These are phyloP conservation scores for barrel medic (Medicago truncatula) DNA, from an alignment of 306 rosid species.

Conservation along the genomic window DNA sequence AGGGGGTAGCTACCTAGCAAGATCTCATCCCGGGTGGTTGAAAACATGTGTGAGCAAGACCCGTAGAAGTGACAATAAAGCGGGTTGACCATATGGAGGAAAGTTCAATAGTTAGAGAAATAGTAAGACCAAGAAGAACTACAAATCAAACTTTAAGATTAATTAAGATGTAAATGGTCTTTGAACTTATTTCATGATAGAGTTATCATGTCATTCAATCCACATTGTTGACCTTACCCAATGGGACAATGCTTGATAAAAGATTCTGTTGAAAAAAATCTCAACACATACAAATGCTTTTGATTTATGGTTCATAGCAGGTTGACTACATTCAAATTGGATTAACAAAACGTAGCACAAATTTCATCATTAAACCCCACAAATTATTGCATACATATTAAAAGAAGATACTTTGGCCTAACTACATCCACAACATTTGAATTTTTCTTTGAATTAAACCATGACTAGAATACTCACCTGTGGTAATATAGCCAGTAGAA, in stretches of 20 bases:
- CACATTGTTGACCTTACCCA: neutral
- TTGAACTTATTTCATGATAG: neutral
- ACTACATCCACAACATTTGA: constrained; percentile 22
- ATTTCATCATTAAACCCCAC: constrained; percentile 21
- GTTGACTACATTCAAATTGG: constrained; percentile 27
- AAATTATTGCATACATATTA: constrained; percentile 23
- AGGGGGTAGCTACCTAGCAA: too few relatives aligned
- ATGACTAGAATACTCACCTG: constrained; percentile 58
- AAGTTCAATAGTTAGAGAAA: neutral
- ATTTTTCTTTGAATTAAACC: neutral
- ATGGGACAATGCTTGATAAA: neutral
- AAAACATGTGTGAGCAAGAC: too few relatives aligned
- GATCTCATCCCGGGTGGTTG: too few relatives aligned
- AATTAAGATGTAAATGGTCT: neutral
- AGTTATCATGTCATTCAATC: neutral
- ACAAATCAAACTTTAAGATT: neutral
- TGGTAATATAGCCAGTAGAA: constrained; percentile 81
- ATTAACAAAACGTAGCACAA: constrained; percentile 24
- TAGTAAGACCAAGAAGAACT: neutral
- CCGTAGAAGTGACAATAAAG: too few relatives aligned
- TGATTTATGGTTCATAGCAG: constrained; percentile 23
- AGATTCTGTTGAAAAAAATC: neutral
- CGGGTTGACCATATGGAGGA: too few relatives aligned
- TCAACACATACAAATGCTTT: constrained; percentile 1
- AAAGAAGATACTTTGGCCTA: constrained; percentile 11